Base-by-base conservation (phyloP, 768 basidiomycete species). In the Tulasnella sp. region DNA sequence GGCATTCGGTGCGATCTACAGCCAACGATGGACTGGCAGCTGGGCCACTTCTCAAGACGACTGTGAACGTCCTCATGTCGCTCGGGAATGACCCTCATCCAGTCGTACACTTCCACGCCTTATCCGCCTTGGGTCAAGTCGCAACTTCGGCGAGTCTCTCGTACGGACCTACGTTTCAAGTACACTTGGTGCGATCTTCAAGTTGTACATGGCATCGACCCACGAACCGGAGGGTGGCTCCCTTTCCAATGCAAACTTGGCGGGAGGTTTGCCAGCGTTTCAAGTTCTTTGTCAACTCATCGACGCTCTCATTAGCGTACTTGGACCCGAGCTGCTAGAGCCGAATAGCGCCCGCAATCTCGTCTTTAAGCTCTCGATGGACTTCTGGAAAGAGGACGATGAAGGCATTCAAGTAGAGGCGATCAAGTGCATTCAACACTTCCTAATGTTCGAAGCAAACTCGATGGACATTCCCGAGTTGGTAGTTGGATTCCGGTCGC, bases 51-150 rank as follows among this genome's bases (percentile, higher is more conserved):
- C 84, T 98, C 73, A 98, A 98, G 80, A 97, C 95, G 0, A 94
- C 95, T 0, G 91, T 96, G 74, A 95, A 97, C 77, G 89, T 98
- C 62, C 84, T 98, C 41, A 92, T 96, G 88, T 96, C 95, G 0
- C 86, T 99, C 22, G 89, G 90, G 79, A 95, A 92, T 74, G 97
- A 99, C 79, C 95, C 96, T 0, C 97, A 98, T 78, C 96, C 97
- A 0, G 85, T 94, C 37, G 97, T 98, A 6, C 96, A 98, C 79
- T 97, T 90, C 77, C 95, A 91, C 89, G 90, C 96, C 2, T 82
- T 98, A 74, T 88, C 86, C 64, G 91, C 97, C 0, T 83, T 99
- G 36, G 87, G 90, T 6, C 84, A 87, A 17, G 95, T 98, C 72
- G 90, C 97, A 78, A 89, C 92, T 77, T 90, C 95, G 3, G 95